These are phyloP conservation scores for Piromyces finnis DNA, from an alignment of 192 early-diverging fungal genomes.

Conservation along the genomic window DNA sequence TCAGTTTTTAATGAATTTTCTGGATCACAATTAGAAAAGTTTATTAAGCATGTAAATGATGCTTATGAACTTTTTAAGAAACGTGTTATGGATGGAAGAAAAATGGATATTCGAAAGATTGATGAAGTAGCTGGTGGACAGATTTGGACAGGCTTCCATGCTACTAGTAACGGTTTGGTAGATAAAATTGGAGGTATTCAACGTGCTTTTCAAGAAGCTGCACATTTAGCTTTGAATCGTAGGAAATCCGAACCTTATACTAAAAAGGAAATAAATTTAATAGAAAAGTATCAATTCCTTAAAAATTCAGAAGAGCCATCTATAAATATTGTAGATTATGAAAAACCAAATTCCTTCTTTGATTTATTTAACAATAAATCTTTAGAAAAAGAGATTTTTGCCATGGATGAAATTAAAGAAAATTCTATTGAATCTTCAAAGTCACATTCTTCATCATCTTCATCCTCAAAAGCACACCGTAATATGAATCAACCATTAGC, in stretches of 20 bases:
- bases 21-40: constrained; percentile 22
- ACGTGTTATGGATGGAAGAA: constrained; percentile 36
- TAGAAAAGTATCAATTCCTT: background rate
- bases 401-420: background rate
- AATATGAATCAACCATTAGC: too few relatives aligned
- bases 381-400: background rate
- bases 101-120: constrained; percentile 20
- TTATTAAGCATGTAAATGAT: constrained; percentile 15
- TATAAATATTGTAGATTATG: background rate
- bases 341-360: background rate
- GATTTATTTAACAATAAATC: background rate
- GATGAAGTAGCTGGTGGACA: constrained; percentile 39
- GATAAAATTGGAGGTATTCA: constrained; percentile 36
- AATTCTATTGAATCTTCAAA: too few relatives aligned
- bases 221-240: background rate
- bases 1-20: constrained; percentile 26
- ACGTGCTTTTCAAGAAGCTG: background rate
- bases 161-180: constrained; percentile 30
- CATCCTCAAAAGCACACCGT: too few relatives aligned
- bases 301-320: background rate
- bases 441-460: too few relatives aligned
- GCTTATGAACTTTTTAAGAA: constrained; percentile 34
- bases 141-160: constrained; percentile 42
- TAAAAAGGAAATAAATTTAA: background rate
- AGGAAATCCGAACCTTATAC: background rate